phyloP scores from a whole-genome alignment of 768 basidiomycete genomes.

The Lentinus tigrinus region DNA sequence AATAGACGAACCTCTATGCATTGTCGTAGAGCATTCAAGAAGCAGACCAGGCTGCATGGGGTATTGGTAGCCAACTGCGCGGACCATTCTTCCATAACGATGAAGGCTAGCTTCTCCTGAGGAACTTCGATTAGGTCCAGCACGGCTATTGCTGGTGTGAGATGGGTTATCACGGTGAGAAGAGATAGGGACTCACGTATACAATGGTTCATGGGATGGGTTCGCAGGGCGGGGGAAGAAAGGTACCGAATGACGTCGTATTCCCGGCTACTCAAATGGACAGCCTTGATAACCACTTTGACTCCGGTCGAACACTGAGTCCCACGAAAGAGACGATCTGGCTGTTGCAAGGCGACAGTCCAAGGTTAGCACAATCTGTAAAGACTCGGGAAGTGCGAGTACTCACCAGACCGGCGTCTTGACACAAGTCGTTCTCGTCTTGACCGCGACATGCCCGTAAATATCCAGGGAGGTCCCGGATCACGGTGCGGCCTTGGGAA shows the following conservation, averaged over 20 bases:
- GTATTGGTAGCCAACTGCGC: slow-evolving; percentile 52
- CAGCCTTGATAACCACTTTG: slow-evolving; percentile 67
- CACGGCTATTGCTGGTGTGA: slow-evolving; percentile 46
- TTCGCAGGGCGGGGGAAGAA: slow-evolving; percentile 48
- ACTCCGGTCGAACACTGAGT: slow-evolving; percentile 47
- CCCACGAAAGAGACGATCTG: slow-evolving; percentile 72
- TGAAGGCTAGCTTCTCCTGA: slow-evolving; percentile 55
- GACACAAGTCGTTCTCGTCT: slow-evolving; percentile 63
- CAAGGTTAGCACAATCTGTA: neutral
- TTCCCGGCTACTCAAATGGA: slow-evolving; percentile 62
- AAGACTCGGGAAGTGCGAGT: neutral
- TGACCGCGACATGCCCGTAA: slow-evolving; percentile 30
- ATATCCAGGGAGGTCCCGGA: slow-evolving; percentile 33
- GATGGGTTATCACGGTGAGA: neutral
- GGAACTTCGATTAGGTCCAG: slow-evolving; percentile 58
- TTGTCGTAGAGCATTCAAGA: slow-evolving; percentile 59
- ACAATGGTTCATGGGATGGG: slow-evolving; percentile 70
- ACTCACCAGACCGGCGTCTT: slow-evolving; percentile 69
- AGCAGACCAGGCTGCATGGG: slow-evolving; percentile 51
- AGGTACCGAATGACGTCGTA: slow-evolving; percentile 56
- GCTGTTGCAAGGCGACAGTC: slow-evolving; percentile 38
- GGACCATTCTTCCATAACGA: slow-evolving; percentile 83
- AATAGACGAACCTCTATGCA: slow-evolving; percentile 60
- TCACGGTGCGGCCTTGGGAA: slow-evolving; percentile 15
- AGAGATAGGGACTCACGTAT: slow-evolving; percentile 49